These are phyloP conservation scores for Trypanosoma caninum DNA, from an alignment of 208 protist genomes.

Conservation along the genomic window DNA sequence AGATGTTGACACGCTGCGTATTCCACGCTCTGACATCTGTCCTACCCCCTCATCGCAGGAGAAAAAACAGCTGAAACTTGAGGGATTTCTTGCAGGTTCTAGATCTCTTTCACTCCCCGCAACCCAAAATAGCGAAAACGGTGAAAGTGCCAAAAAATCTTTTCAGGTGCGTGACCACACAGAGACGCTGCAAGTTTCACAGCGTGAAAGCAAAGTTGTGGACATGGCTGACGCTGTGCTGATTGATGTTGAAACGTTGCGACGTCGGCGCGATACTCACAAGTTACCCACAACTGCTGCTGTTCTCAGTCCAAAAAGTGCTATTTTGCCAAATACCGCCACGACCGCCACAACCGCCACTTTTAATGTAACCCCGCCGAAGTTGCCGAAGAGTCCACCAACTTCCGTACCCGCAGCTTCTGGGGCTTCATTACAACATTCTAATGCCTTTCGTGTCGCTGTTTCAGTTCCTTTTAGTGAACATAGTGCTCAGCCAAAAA, in stretches of 20 bases:
- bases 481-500: background rate
- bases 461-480: background rate
- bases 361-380: background rate
- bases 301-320: background rate
- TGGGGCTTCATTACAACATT: background rate
- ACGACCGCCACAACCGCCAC: background rate
- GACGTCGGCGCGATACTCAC: conserved; percentile 11
- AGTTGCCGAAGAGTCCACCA: background rate
- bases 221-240: conserved; percentile 1
- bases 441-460: conserved; percentile 1
- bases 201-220: background rate
- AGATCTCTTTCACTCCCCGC: background rate
- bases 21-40: conserved; percentile 14
- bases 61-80: conserved; percentile 22
- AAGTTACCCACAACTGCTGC: background rate
- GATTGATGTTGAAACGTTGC: conserved; percentile 22
- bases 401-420: background rate
- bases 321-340: background rate
- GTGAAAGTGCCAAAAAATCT: background rate
- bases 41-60: conserved; percentile 13
- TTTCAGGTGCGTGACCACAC: background rate
- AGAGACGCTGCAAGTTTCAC: background rate
- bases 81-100: conserved; percentile 12
- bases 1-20: background rate
- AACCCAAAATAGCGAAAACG: conserved; percentile 1